Base-by-base conservation (phyloP, 805 yeast species). In the Tetrapisispora phaffii region DNA sequence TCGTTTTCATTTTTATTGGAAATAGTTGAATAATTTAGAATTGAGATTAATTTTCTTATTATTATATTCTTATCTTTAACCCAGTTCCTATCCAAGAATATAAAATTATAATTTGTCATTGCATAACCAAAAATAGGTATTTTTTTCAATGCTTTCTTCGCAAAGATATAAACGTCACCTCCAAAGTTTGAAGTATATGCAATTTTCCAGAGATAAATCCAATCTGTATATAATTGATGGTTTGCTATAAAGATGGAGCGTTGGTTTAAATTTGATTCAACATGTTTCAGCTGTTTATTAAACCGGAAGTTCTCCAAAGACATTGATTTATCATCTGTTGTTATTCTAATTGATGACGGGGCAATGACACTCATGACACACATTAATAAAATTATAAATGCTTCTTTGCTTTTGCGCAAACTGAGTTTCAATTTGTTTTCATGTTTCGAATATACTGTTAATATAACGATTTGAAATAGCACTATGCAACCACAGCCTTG, bases 181-280 rank as follows among this genome's bases (percentile, higher is more conserved):
- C 81, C 76, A 37, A 80, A 62, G n/a, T 72, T 63, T 10, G 86
- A 76, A 7, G 87, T 73, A 59, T 85, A 83, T 0, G 84, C 70
- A 20, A 85, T 49, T 77, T 85, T 89, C 98, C 98, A 90, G 44
- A 87, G 52, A 56, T 77, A 88, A 13, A 84, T 71, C 98, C 98
- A 90, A 60, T 90, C 98, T 2, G 90, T 79, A 61, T 90, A 90
- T 21, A 90, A 81, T 65, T 89, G 97, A 63, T 90, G 97, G 60
- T 90, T 90, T 13, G 93, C 77, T 32, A 89, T 80, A 39, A 82
- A 60, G 1, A 90, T 73, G 0, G 84, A 72, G 34, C 79, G 72
- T 16, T 75, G 76, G 7, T 69, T 60, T 39, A 81, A 56, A 16
- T 46, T 48, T 1, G 66, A 60, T 12, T 49, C 28, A 8, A 62